These are phyloP conservation scores for Rhododendron vialii DNA, from an alignment of 148 eudicot species.

Conservation along the genomic window DNA sequence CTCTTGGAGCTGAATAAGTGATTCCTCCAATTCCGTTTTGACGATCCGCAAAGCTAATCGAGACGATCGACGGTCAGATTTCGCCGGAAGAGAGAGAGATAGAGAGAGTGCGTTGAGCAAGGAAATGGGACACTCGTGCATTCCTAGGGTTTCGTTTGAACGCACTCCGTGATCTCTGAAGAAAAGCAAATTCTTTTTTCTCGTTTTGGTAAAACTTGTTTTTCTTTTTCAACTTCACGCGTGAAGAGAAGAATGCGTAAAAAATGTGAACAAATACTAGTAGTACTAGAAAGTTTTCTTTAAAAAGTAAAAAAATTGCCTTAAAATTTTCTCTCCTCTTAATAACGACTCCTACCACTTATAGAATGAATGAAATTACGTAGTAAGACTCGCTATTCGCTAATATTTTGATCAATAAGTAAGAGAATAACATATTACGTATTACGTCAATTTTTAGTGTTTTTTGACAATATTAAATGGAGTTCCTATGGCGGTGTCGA, in stretches of 20 bases:
- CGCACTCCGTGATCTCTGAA: background rate
- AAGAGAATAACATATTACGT: too few species aligned
- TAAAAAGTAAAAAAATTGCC: too few species aligned
- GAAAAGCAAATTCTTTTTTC: too few species aligned
- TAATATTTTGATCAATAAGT: background rate
- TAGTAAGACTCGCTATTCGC: too few species aligned
- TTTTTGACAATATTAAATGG: background rate
- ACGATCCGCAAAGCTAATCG: background rate
- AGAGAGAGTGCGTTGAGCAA: background rate
- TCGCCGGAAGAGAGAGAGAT: background rate
- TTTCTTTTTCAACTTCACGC: background rate
- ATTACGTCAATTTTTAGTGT: background rate
- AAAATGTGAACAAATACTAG: too few species aligned
- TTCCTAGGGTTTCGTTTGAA: slow-evolving; percentile 4
- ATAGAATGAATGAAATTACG: too few species aligned
- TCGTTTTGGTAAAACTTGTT: background rate
- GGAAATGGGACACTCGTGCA: background rate
- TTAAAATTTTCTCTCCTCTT: too few species aligned
- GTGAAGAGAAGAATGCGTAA: too few species aligned
- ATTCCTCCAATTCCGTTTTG: background rate
- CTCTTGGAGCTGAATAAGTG: background rate
- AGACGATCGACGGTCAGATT: slow-evolving; percentile 4
- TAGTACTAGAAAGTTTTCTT: too few species aligned
- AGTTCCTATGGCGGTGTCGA: too few species aligned
- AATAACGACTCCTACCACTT: too few species aligned